A percentile compares a stretch with the other conserved stretches of the same genome.
These are phyloP conservation scores for Ceratocystis albifundus DNA, from an alignment of 2,329 filamentous ascomycete genomes.

Conservation along the genomic window DNA sequence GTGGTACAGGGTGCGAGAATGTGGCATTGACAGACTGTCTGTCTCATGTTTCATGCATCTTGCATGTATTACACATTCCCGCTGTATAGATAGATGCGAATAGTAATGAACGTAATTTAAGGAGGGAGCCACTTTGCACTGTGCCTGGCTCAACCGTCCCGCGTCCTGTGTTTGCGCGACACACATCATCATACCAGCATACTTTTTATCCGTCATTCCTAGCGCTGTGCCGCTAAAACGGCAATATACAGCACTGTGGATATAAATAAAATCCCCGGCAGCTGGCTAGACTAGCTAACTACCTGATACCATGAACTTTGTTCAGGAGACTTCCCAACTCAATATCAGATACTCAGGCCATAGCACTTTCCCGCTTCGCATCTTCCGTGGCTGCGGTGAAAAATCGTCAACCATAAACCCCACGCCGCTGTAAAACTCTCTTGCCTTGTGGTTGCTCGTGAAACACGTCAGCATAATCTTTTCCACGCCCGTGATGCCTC, in stretches of 20 bases:
- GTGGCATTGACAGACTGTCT: constrained; percentile 26
- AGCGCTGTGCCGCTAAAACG: neutral
- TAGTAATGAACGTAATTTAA: neutral
- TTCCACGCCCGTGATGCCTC: constrained; percentile 40
- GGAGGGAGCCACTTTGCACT: neutral
- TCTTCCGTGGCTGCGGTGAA: constrained; percentile 42
- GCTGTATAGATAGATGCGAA: too few relatives aligned
- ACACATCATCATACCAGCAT: neutral
- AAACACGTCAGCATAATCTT: constrained; percentile 71
- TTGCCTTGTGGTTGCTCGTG: constrained; percentile 45
- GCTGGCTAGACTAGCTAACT: too few relatives aligned
- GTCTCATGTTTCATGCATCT: constrained; percentile 12
- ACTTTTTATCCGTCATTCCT: neutral
- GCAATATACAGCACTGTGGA: too few relatives aligned
- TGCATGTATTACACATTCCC: neutral
- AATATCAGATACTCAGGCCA: constrained; percentile 50
- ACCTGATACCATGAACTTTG: neutral
- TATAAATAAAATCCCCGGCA: too few relatives aligned
- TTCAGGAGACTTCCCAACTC: constrained; percentile 34
- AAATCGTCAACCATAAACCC: constrained; percentile 47
- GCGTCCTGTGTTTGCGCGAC: neutral
- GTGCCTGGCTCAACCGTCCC: neutral
- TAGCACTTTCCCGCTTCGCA: constrained; percentile 44
- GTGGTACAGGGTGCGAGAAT: constrained; percentile 8
- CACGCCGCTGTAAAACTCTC: constrained; percentile 49